A percentile compares a stretch with the other conserved stretches of the same genome.
phyloP scores from a whole-genome alignment of 108 stramenopile genomes.

The Ochromonas danica region DNA sequence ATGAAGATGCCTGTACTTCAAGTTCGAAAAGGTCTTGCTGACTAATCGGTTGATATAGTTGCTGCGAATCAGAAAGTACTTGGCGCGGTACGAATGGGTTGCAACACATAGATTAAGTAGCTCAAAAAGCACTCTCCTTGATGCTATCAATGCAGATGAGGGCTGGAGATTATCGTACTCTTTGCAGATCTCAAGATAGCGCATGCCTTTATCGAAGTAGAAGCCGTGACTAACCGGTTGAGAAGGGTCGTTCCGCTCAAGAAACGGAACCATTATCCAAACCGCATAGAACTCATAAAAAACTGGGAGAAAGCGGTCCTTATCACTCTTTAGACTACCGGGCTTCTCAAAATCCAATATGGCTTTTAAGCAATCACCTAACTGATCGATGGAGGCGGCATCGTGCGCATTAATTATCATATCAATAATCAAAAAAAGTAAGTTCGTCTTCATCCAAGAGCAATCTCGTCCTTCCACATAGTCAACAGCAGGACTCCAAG shows the following conservation, averaged over 20 bases:
- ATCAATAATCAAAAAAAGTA: neutral
- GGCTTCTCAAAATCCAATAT: conserved; percentile 20
- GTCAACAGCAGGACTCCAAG: neutral
- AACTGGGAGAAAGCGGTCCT: neutral
- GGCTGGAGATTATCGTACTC: neutral
- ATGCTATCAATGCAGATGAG: neutral
- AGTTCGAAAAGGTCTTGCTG: neutral
- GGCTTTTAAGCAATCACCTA: conserved; percentile 17
- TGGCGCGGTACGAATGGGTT: conserved; percentile 56
- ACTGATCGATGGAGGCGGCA: conserved; percentile 2
- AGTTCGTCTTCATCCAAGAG: neutral
- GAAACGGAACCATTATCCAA: neutral
- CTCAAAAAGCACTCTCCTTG: conserved; percentile 35
- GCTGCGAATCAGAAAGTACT: conserved; percentile 58
- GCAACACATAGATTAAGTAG: conserved; percentile 54
- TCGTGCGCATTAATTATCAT: neutral
- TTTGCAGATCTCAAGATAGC: too few relatives aligned
- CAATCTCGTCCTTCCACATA: neutral
- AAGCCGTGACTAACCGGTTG: too few relatives aligned
- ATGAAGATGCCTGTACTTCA: conserved; percentile 27
- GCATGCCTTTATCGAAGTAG: too few relatives aligned
- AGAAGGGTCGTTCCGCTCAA: too few relatives aligned
- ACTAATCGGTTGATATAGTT: conserved; percentile 49
- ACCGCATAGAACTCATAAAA: neutral
- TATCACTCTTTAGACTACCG: neutral